phyloP scores from a whole-genome alignment of 1,139 yeast species.

The Magnusiomyces tetraspermus region DNA sequence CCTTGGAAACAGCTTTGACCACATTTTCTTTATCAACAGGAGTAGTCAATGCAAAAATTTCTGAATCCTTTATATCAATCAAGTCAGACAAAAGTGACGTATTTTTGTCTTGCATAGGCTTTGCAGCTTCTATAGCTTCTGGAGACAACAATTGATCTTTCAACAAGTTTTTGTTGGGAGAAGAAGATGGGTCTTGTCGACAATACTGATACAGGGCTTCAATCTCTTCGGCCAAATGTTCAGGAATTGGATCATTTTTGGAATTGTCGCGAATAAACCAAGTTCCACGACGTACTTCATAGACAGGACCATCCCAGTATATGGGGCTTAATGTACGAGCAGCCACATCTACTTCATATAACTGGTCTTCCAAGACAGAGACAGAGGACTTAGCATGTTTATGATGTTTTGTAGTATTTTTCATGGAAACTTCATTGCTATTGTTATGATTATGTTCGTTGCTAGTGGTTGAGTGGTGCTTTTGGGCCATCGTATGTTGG shows the following conservation, averaged over 20 bases:
- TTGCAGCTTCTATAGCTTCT: background rate
- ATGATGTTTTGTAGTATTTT: constrained; percentile 3
- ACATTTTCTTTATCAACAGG: background rate
- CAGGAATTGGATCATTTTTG: constrained; percentile 43
- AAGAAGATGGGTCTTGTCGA: background rate
- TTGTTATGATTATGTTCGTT: background rate
- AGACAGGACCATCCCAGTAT: constrained; percentile 85
- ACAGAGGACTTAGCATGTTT: constrained; percentile 30
- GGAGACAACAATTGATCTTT: background rate
- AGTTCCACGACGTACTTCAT: constrained; percentile 72
- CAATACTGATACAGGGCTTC: constrained; percentile 40
- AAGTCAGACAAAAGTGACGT: background rate
- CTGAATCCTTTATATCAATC: background rate
- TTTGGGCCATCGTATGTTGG: constrained; percentile 19
- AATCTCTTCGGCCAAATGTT: constrained; percentile 44
- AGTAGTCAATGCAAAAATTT: background rate
- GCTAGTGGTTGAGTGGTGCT: background rate
- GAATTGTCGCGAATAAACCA: constrained; percentile 63
- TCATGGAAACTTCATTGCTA: background rate
- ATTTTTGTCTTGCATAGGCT: background rate
- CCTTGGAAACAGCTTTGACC: background rate
- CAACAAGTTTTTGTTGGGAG: background rate
- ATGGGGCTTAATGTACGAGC: constrained; percentile 52
- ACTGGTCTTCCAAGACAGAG: constrained; percentile 70
- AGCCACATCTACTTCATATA: constrained; percentile 60